Percentiles rank a stretch among this genome's conserved stretches.
These are phyloP conservation scores for Cystofilobasidium capitatum DNA, from an alignment of 768 basidiomycete species.

Conservation along the genomic window DNA sequence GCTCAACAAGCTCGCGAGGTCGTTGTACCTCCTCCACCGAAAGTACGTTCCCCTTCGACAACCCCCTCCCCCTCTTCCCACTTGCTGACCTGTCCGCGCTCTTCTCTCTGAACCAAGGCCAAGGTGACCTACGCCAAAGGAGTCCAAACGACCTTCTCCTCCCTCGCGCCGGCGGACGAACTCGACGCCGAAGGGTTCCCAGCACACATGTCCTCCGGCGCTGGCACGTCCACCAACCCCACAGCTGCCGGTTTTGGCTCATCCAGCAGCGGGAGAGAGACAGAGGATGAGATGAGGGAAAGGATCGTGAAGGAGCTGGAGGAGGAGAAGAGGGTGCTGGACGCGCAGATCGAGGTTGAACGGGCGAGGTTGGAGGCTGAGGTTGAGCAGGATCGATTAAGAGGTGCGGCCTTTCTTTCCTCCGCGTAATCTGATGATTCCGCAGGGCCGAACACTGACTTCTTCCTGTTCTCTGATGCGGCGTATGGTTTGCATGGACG, in stretches of 20 bases:
- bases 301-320: slow-evolving; percentile 61
- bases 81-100: neutral
- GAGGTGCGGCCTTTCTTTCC: slow-evolving; percentile 16
- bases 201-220: slow-evolving; percentile 9
- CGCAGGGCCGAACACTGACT: neutral
- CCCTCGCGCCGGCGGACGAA: neutral
- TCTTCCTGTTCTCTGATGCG: no score
- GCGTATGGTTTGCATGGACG: no score
- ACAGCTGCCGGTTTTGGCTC: no score
- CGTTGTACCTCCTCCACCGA: no score
- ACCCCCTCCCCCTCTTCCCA: neutral
- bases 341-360: slow-evolving; percentile 72
- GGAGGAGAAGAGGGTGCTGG: slow-evolving; percentile 50
- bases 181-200: slow-evolving; percentile 36
- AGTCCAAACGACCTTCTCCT: slow-evolving; percentile 34
- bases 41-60: no score
- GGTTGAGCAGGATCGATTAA: slow-evolving; percentile 41
- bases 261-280: slow-evolving; percentile 36
- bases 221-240: slow-evolving; percentile 12
- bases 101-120: slow-evolving; percentile 13
- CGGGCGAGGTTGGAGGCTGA: slow-evolving; percentile 72
- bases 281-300: slow-evolving; percentile 67
- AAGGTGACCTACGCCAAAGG: slow-evolving; percentile 39
- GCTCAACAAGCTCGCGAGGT: no score
- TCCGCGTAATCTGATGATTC: neutral